phyloP scores from a whole-genome alignment of 2,329 filamentous ascomycete genomes.

The Phialophora verrucosa region DNA sequence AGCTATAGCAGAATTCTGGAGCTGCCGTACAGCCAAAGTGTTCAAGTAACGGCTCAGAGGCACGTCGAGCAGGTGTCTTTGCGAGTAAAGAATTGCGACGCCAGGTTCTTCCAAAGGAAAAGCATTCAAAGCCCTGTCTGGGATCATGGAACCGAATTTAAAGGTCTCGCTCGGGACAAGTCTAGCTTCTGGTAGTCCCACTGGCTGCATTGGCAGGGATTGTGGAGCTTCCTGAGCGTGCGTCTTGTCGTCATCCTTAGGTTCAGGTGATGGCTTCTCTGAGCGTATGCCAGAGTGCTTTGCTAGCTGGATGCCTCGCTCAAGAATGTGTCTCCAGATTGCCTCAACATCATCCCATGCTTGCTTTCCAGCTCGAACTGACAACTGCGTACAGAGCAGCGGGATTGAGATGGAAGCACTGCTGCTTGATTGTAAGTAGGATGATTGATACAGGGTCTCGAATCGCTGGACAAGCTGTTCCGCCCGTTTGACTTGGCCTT shows the following conservation, averaged over 20 bases:
- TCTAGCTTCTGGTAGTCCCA: constrained; percentile 9
- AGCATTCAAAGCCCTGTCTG: background rate
- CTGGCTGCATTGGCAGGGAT: background rate
- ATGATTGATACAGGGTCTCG: constrained; percentile 43
- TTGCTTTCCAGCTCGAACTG: background rate
- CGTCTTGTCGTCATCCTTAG: background rate
- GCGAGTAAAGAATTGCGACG: constrained; percentile 45
- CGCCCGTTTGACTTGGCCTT: constrained; percentile 55
- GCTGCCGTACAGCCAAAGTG: constrained; percentile 59
- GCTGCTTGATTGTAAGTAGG: constrained; percentile 22
- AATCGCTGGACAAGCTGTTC: constrained; percentile 64
- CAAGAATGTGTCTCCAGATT: constrained; percentile 31
- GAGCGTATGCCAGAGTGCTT: background rate
- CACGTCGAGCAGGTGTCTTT: constrained; percentile 56
- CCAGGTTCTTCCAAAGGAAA: constrained; percentile 19
- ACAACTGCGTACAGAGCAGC: constrained; percentile 31
- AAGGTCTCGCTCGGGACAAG: constrained; percentile 9
- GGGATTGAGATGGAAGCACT: constrained; percentile 42
- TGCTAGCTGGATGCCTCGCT: constrained; percentile 21
- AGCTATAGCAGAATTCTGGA: constrained; percentile 57
- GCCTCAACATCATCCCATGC: constrained; percentile 23
- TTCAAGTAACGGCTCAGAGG: constrained; percentile 60
- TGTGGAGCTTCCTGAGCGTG: background rate
- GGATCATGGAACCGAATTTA: constrained; percentile 29
- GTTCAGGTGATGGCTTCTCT: background rate